Percentiles rank a stretch among this genome's conserved stretches.
Evolutionary conservation across 768 basidiomycete species (phyloP).

Genomic region (Russula virescens): DNA sequence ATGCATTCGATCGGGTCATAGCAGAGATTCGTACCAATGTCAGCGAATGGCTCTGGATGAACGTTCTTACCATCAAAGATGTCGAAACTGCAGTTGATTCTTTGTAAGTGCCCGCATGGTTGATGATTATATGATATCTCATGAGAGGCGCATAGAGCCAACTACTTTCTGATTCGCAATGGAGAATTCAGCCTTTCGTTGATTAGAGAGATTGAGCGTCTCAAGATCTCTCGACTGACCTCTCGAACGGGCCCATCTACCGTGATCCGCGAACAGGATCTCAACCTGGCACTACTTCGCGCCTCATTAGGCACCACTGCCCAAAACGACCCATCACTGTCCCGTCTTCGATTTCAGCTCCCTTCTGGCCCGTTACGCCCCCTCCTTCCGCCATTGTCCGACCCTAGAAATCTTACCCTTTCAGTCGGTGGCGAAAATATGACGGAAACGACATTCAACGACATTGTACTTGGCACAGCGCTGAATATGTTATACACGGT

Average conservation of each 20-base stretch:
- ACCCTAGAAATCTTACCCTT: conserved; percentile 35
- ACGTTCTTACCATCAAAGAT: conserved; percentile 77
- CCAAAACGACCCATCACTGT: conserved; percentile 75
- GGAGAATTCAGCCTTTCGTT: conserved; percentile 82
- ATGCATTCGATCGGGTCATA: conserved; percentile 70
- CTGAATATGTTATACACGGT: conserved; percentile 64
- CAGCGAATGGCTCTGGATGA: conserved; percentile 92
- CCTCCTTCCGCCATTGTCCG: conserved; percentile 65
- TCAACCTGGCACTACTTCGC: conserved; percentile 80
- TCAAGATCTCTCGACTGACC: conserved; percentile 74
- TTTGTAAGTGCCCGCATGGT: conserved; percentile 46
- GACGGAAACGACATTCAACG: conserved; percentile 55
- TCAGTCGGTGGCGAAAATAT: conserved; percentile 34
- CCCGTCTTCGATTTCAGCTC: conserved; percentile 67
- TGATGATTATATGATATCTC: conserved; percentile 7
- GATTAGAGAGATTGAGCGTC: conserved; percentile 79
- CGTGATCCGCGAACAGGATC: conserved; percentile 86
- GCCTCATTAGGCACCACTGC: conserved; percentile 86
- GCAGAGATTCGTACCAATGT: conserved; percentile 71
- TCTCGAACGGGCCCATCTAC: conserved; percentile 56
- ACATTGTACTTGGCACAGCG: conserved; percentile 74
- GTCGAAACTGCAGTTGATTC: conserved; percentile 82
- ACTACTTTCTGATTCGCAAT: conserved; percentile 84
- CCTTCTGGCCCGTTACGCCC: conserved; percentile 80
- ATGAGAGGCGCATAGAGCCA: conserved; percentile 46